Evolutionary conservation across 129 eudicot species (phyloP).

Genomic region (Helianthus tuberosus): DNA sequence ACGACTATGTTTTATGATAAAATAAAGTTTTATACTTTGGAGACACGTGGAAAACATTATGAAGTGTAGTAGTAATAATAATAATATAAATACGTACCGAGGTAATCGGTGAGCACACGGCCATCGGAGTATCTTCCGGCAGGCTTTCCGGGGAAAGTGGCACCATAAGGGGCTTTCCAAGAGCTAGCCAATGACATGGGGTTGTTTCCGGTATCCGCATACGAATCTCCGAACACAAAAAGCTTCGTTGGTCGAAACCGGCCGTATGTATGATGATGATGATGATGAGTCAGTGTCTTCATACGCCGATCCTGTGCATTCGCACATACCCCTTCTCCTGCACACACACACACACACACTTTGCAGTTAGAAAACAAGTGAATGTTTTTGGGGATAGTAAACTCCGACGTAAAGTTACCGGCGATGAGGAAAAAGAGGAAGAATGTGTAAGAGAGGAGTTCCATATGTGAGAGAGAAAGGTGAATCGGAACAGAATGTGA

Average conservation of each 20-base stretch:
- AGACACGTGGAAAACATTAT: constrained; percentile 7
- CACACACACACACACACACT: not conserved
- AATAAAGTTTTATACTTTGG: too few species aligned
- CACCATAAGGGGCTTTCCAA: constrained; percentile 75
- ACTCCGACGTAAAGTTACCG: constrained; percentile 35
- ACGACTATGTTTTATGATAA: too few species aligned
- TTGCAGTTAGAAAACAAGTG: not conserved
- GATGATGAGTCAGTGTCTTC: not conserved
- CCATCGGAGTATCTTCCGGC: constrained; percentile 92
- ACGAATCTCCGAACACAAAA: constrained; percentile 88
- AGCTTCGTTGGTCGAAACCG: constrained; percentile 47
- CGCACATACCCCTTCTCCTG: constrained; percentile 25
- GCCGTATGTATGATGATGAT: not conserved
- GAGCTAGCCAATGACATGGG: constrained; percentile 46
- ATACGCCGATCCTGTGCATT: not conserved
- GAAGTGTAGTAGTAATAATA: not conserved
- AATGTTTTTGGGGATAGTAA: not conserved
- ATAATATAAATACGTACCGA: constrained; percentile 44
- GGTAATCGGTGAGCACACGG: constrained; percentile 80
- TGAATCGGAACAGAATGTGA: constrained; percentile 14
- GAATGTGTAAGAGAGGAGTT: constrained; percentile 24
- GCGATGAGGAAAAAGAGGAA: constrained; percentile 32
- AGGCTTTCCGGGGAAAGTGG: constrained; percentile 88
- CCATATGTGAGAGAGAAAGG: constrained; percentile 32
- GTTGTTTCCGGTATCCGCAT: constrained; percentile 81